A percentile compares a stretch with the other conserved stretches of the same genome.
Conservation (phyloP, 129 eudicot genomes). For the Helianthus tuberosus region DNA sequence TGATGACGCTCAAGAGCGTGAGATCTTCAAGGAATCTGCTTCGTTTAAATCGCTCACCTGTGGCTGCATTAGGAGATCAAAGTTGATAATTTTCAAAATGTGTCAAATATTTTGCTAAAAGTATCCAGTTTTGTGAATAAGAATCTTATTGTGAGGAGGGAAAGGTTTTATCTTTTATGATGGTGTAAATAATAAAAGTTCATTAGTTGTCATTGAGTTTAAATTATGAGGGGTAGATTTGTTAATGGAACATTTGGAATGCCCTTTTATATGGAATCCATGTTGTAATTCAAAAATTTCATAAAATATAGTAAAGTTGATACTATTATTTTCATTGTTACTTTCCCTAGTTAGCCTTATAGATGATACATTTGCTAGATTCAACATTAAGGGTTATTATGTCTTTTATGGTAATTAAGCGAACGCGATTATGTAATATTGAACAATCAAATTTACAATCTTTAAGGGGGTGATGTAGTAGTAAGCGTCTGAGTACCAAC, state of each 20-base stretch:
- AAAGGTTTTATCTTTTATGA: conserved; percentile 17
- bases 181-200: conserved; percentile 39
- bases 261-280: conserved; percentile 17
- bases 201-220: conserved; percentile 24
- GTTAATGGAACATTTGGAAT: conserved; percentile 22
- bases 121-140: conserved; percentile 34
- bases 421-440: too few relatives aligned
- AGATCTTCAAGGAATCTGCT: conserved; percentile 59
- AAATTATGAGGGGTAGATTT: conserved; percentile 28
- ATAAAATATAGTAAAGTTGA: conserved; percentile 29
- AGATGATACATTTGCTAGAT: not conserved
- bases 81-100: not conserved
- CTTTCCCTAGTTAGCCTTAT: not conserved
- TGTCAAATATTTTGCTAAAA: conserved; percentile 1
- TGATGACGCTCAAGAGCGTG: conserved; percentile 77
- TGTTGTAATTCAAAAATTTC: conserved; percentile 28
- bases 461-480: too few relatives aligned
- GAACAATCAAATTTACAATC: too few relatives aligned
- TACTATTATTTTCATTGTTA: not conserved
- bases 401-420: too few relatives aligned
- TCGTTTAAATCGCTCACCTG: conserved; percentile 47
- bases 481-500: too few relatives aligned
- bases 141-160: conserved; percentile 25
- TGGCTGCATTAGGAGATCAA: conserved; percentile 37
- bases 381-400: too few relatives aligned